Evolutionary conservation across 1,284 basidiomycete species (phyloP).

Genomic region (Boletellus deceptivus): DNA sequence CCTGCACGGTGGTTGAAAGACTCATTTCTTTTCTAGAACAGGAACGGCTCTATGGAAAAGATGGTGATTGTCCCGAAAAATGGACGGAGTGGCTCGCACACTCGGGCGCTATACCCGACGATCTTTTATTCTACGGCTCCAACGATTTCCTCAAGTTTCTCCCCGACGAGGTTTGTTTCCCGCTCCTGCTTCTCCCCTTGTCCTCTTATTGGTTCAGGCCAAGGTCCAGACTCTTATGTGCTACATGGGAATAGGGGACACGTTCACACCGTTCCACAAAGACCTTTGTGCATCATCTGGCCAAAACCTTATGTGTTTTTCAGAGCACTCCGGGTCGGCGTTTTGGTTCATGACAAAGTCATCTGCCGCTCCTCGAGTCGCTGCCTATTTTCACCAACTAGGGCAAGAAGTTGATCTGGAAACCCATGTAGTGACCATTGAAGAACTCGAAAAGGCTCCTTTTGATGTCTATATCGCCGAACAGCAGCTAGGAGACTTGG

Average conservation of each 20-base stretch:
- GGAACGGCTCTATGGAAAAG: conserved; percentile 70
- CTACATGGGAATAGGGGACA: conserved; percentile 73
- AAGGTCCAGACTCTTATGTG: conserved; percentile 75
- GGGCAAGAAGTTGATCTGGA: conserved; percentile 70
- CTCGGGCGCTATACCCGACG: conserved; percentile 45
- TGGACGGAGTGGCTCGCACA: conserved; percentile 61
- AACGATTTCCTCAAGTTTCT: conserved; percentile 59
- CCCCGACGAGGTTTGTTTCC: conserved; percentile 40
- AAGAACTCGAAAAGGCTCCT: conserved; percentile 63
- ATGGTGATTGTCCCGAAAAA: conserved; percentile 58
- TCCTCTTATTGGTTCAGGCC: conserved; percentile 37
- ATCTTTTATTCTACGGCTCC: conserved; percentile 46
- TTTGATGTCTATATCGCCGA: conserved; percentile 66
- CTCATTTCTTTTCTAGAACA: conserved; percentile 41
- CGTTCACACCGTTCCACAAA: conserved; percentile 76
- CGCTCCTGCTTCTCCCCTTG: conserved; percentile 1
- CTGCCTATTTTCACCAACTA: conserved; percentile 58
- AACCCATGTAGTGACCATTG: conserved; percentile 54
- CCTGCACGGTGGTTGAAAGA: background rate
- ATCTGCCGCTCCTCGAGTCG: conserved; percentile 47
- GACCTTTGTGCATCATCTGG: conserved; percentile 77
- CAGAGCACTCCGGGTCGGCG: conserved; percentile 64
- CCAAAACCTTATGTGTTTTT: conserved; percentile 78
- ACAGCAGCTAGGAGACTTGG: conserved; percentile 70
- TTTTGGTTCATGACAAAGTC: conserved; percentile 81